Evolutionary conservation across 768 basidiomycete genomes (phyloP).

Genomic region (Porpolomopsis calyptriformis): DNA sequence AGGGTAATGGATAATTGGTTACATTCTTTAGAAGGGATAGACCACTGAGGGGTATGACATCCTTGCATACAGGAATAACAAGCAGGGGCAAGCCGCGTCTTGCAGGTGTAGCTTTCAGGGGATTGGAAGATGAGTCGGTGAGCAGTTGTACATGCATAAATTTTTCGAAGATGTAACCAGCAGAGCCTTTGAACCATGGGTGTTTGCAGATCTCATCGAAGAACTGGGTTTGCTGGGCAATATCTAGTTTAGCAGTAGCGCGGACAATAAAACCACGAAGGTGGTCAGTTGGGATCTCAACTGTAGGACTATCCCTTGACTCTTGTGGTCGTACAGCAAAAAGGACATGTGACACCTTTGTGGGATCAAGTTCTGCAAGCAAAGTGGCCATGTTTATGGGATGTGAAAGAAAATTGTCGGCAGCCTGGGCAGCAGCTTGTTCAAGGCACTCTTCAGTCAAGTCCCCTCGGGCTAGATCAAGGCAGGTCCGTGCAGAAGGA

Average conservation of each 20-base stretch:
- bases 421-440: not conserved
- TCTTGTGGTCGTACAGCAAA: not conserved
- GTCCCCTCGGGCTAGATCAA: not conserved
- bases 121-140: not conserved
- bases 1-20: not conserved
- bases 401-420: not conserved
- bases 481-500: not conserved
- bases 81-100: not conserved
- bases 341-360: not conserved
- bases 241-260: not conserved
- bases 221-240: not conserved
- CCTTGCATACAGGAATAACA: not conserved
- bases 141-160: not conserved
- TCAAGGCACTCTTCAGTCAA: not conserved
- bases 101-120: not conserved
- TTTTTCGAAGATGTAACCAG: not conserved
- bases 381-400: not conserved
- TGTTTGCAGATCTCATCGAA: not conserved
- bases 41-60: not conserved
- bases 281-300: not conserved
- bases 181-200: not conserved
- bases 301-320: no score
- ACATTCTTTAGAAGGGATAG: not conserved
- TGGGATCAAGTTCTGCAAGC: not conserved
- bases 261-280: not conserved